A percentile compares a stretch with the other conserved stretches of the same genome.
Conservation (phyloP, 768 basidiomycete species). For the Lepiota venenata region DNA sequence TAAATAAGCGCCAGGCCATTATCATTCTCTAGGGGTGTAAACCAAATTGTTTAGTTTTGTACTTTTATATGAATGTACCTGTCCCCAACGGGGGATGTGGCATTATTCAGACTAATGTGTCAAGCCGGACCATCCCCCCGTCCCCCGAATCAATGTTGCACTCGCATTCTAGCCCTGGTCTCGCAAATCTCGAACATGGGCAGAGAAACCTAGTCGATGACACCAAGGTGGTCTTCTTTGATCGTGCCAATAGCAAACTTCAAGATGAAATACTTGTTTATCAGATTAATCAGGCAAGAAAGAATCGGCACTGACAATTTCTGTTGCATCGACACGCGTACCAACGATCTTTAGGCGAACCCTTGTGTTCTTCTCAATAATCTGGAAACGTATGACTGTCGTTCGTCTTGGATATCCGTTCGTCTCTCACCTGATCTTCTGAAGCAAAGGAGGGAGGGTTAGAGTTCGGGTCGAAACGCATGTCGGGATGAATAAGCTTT, state of each 20-base stretch:
- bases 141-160: too few relatives aligned
- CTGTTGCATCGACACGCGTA: conserved; percentile 94
- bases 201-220: conserved; percentile 58
- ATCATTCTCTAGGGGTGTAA: too few relatives aligned
- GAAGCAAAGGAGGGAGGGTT: conserved; percentile 97
- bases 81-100: too few relatives aligned
- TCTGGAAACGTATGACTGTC: conserved; percentile 37
- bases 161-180: too few relatives aligned
- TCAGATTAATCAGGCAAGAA: neutral
- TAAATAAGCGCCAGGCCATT: too few relatives aligned
- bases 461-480: conserved; percentile 93
- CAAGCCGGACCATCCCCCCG: too few relatives aligned
- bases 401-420: too few relatives aligned
- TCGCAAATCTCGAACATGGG: too few relatives aligned
- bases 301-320: conserved; percentile 66
- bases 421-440: conserved; percentile 66
- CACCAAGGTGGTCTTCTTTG: conserved; percentile 96
- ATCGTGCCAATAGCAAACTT: conserved; percentile 98
- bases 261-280: neutral
- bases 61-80: too few relatives aligned
- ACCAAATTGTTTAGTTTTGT: too few relatives aligned
- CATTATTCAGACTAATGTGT: too few relatives aligned
- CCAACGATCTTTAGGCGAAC: conserved; percentile 98
- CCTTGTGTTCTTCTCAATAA: conserved; percentile 90
- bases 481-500: conserved; percentile 90